These are phyloP conservation scores for Collybia nuda DNA, from an alignment of 768 basidiomycete genomes.

Conservation along the genomic window DNA sequence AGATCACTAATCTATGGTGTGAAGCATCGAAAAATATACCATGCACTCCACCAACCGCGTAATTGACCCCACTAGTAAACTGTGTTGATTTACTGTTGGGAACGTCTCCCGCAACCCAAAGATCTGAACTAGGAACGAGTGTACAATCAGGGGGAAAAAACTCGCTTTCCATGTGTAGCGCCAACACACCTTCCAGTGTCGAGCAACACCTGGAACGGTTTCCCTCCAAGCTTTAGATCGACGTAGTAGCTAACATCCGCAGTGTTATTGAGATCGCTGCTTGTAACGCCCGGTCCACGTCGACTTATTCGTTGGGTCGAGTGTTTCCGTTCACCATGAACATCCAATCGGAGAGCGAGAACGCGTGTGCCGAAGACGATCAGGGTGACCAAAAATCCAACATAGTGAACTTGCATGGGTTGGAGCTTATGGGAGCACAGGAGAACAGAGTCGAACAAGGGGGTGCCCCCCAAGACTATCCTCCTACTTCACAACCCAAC, in stretches of 20 bases:
- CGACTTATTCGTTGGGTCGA: constrained; percentile 5
- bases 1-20: not conserved
- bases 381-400: constrained; percentile 5
- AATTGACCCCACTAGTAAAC: constrained; percentile 38
- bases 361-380: not conserved
- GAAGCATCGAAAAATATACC: constrained; percentile 31
- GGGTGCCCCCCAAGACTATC: not conserved
- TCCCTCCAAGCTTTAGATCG: constrained; percentile 35
- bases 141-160: not conserved
- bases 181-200: constrained; percentile 47
- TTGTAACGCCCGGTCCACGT: constrained; percentile 7
- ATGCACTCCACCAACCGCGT: constrained; percentile 52
- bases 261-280: constrained; percentile 28
- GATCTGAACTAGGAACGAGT: constrained; percentile 49
- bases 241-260: constrained; percentile 40
- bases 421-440: not conserved
- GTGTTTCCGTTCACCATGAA: constrained; percentile 16
- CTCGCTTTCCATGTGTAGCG: not conserved
- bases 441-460: constrained; percentile 6
- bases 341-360: constrained; percentile 15
- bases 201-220: constrained; percentile 35
- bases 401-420: constrained; percentile 11
- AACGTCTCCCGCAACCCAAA: constrained; percentile 55
- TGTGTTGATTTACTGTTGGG: constrained; percentile 37
- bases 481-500: not conserved